Evolutionary conservation across 257 asterid species (phyloP).

Genomic region (Solanum chilense): DNA sequence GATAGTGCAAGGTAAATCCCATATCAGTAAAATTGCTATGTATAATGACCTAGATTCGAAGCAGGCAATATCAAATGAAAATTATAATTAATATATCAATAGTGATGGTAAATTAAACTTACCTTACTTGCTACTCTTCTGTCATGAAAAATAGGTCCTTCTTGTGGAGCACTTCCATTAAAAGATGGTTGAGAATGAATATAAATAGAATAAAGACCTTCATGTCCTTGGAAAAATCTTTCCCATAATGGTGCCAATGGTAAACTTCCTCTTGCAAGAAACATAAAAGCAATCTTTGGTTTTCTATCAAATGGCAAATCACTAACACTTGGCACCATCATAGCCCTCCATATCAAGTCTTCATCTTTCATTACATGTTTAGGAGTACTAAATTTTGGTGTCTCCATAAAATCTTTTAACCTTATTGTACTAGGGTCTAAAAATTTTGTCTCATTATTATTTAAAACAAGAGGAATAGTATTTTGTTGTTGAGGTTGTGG

Average conservation of each 20-base stretch:
- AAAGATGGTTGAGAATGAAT: conserved; percentile 53
- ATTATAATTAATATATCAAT: background rate
- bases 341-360: conserved; percentile 68
- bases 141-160: conserved; percentile 46
- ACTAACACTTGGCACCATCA: conserved; percentile 31
- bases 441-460: background rate
- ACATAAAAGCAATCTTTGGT: conserved; percentile 75
- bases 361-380: conserved; percentile 58
- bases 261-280: conserved; percentile 42
- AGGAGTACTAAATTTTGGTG: background rate
- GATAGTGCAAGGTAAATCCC: background rate
- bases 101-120: background rate
- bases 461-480: background rate
- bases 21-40: background rate
- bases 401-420: conserved; percentile 16
- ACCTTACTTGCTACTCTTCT: conserved; percentile 69
- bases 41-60: background rate
- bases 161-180: conserved; percentile 11
- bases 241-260: conserved; percentile 81
- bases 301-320: conserved; percentile 30
- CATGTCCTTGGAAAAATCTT: conserved; percentile 45
- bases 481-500: background rate
- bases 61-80: too few species aligned
- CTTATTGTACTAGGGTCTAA: background rate
- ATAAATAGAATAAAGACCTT: conserved; percentile 39